These are phyloP conservation scores for Solanum sparsipilum DNA, from an alignment of 257 asterid species.

Conservation along the genomic window DNA sequence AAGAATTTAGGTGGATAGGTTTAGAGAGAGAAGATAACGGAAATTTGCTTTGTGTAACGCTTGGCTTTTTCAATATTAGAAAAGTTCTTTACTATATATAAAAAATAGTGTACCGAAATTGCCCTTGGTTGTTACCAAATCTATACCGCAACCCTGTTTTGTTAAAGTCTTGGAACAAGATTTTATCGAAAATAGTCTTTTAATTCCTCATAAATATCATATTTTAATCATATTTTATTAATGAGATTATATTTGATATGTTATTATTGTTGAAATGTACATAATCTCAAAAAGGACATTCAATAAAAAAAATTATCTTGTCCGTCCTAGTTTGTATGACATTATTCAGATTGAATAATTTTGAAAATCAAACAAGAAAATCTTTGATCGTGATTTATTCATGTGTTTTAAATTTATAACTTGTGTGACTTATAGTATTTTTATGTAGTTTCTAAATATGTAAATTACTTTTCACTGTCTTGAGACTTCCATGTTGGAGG, in stretches of 20 bases:
- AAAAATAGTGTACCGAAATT: neutral
- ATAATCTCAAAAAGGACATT: neutral
- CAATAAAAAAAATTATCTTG: accelerated
- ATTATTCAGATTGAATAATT: neutral
- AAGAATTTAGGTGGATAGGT: neutral
- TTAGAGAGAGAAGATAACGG: conserved; percentile 19
- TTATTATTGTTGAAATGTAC: neutral
- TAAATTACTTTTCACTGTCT: neutral
- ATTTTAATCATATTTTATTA: neutral
- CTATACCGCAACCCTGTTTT: neutral
- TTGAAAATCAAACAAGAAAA: neutral
- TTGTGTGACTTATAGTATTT: neutral
- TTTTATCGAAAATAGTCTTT: neutral
- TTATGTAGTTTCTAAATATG: neutral
- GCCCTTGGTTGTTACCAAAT: neutral
- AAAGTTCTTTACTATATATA: neutral
- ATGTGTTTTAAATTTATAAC: neutral
- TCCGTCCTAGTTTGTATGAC: neutral
- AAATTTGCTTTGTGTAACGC: neutral
- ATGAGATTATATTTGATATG: neutral
- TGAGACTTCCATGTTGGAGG: neutral
- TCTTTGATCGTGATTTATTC: neutral
- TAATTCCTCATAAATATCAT: neutral
- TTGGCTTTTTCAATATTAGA: neutral
- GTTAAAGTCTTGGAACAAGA: neutral